Conservation (phyloP, 768 basidiomycete genomes). For the Panaeolus cyanescens region DNA sequence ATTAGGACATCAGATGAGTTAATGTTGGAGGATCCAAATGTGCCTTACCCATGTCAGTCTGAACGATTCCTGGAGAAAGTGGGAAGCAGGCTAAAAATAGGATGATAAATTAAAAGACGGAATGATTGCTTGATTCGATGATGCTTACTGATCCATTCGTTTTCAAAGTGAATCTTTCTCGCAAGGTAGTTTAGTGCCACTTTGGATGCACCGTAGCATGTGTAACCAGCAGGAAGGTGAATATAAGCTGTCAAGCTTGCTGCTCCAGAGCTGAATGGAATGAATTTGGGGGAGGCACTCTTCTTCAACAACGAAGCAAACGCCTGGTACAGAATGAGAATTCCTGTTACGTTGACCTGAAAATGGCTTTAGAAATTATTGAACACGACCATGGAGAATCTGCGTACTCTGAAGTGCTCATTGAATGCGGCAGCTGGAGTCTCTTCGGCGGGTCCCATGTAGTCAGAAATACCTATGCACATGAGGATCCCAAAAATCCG, state of each 20-base stretch:
- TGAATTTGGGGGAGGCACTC: neutral
- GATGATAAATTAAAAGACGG: neutral
- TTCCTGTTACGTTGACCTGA: conserved; percentile 1
- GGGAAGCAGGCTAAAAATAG: neutral
- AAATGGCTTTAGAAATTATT: neutral
- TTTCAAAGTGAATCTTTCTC: conserved; percentile 8
- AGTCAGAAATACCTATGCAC: neutral
- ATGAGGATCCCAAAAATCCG: neutral
- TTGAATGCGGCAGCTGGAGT: neutral
- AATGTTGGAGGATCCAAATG: neutral
- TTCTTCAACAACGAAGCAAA: neutral
- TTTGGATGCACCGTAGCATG: neutral
- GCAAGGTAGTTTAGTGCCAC: conserved; percentile 4
- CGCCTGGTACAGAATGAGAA: conserved; percentile 1
- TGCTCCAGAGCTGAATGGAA: conserved; percentile 1
- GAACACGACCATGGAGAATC: neutral
- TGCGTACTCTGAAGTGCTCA: conserved; percentile 3
- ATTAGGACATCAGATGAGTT: neutral
- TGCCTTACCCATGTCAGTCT: conserved; percentile 10
- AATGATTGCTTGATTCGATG: neutral
- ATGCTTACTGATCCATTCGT: conserved; percentile 7
- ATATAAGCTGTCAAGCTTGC: conserved; percentile 1
- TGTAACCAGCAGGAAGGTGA: neutral
- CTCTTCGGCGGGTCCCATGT: neutral
- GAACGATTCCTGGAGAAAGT: conserved; percentile 6